A percentile compares a stretch with the other conserved stretches of the same genome.
Conservation (phyloP, 176 grass and related monocot species). For the Triticum timopheevii region DNA sequence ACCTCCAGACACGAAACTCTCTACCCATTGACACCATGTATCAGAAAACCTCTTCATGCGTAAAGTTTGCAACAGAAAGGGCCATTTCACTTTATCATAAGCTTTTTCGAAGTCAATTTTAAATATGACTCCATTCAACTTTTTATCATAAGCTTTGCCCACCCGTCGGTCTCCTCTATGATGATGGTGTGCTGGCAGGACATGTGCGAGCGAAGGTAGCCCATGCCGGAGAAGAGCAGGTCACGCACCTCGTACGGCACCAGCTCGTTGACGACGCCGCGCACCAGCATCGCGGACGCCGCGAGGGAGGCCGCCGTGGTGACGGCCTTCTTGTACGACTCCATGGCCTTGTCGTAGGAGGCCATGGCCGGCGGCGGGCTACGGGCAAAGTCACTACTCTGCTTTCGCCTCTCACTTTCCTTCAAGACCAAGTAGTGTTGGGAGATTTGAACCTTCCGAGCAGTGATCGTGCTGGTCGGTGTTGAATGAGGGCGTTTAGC, state of each 20-base stretch:
- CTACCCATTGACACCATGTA: no score
- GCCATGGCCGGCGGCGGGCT: conserved; percentile 30
- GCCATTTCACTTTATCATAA: no score
- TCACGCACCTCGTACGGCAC: conserved; percentile 66
- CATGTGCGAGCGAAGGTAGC: conserved; percentile 53
- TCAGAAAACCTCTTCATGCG: no score
- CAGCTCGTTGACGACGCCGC: conserved; percentile 68
- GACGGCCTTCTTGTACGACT: conserved; percentile 72
- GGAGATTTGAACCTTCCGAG: not conserved
- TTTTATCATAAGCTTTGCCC: not conserved
- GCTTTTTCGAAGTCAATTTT: no score
- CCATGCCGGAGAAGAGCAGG: conserved; percentile 51
- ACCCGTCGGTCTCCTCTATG: conserved; percentile 71
- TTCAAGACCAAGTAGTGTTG: not conserved
- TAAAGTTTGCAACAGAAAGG: no score
- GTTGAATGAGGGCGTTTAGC: conserved; percentile 23
- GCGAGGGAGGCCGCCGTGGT: conserved; percentile 65
- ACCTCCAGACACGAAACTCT: no score
- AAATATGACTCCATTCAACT: no score
- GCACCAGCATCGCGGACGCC: conserved; percentile 77
- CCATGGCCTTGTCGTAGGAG: conserved; percentile 54
- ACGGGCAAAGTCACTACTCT: not conserved
- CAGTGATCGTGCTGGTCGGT: conserved; percentile 3
- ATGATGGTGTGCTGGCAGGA: conserved; percentile 66
- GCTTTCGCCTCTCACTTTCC: not conserved